phyloP scores from a whole-genome alignment of 352 stramenopile species.

The Phytophthora podocarpi region DNA sequence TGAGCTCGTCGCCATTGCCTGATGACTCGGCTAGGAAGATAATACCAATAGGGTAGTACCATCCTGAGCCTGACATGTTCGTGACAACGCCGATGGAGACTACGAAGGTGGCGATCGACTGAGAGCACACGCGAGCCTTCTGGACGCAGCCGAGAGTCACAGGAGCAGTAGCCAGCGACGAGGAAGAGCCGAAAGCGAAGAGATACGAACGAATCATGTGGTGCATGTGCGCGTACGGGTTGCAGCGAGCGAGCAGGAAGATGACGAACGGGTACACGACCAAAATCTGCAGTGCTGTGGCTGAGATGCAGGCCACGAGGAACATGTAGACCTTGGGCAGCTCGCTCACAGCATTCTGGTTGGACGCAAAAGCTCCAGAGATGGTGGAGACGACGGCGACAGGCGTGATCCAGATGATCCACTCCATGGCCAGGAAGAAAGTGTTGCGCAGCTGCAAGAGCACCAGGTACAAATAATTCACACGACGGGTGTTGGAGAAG shows the following conservation, averaged over 20 bases:
- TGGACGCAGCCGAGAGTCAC: conserved; percentile 70
- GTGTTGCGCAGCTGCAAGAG: conserved; percentile 73
- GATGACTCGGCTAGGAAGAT: conserved; percentile 69
- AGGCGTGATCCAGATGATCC: conserved; percentile 71
- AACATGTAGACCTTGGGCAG: conserved; percentile 61
- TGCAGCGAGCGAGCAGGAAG: conserved; percentile 65
- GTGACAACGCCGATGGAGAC: conserved; percentile 71
- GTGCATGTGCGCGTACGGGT: conserved; percentile 74
- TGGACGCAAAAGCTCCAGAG: conserved; percentile 58
- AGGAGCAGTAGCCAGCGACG: conserved; percentile 67
- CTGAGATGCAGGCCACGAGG: conserved; percentile 46
- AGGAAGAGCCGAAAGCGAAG: conserved; percentile 70
- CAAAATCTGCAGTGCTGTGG: conserved; percentile 48
- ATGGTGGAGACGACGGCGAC: conserved; percentile 72
- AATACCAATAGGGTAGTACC: conserved; percentile 69
- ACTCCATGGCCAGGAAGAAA: conserved; percentile 75
- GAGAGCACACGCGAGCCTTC: conserved; percentile 64
- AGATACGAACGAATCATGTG: conserved; percentile 69
- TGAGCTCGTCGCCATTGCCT: conserved; percentile 60
- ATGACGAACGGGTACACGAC: conserved; percentile 67
- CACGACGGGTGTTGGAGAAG: conserved; percentile 57
- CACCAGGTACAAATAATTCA: conserved; percentile 76
- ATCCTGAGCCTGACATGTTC: conserved; percentile 60
- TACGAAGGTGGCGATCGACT: conserved; percentile 77
- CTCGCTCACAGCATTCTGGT: conserved; percentile 45